phyloP scores from a whole-genome alignment of 192 early-diverging fungal species.

The Coemansia sp. region DNA sequence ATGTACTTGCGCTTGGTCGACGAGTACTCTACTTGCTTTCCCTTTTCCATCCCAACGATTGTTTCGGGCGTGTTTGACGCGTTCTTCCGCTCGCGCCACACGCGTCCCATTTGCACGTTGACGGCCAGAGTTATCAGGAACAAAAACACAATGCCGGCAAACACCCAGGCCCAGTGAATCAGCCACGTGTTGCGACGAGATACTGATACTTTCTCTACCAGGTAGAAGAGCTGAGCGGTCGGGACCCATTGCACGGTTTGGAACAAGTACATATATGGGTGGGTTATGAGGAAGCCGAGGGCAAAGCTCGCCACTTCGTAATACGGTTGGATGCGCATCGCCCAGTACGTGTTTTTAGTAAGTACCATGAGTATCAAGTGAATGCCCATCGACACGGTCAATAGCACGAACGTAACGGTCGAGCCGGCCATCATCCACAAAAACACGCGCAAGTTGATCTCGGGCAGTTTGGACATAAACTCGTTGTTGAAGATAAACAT shows the following conservation, averaged over 20 bases:
- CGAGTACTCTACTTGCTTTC: background rate
- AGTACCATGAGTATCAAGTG: conserved; percentile 16
- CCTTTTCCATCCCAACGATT: background rate
- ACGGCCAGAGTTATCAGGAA: conserved; percentile 1
- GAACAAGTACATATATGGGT: conserved; percentile 45
- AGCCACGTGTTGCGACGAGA: conserved; percentile 31
- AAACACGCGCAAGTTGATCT: conserved; percentile 28
- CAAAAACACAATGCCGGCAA: conserved; percentile 20
- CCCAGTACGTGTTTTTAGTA: conserved; percentile 3
- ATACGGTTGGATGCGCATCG: conserved; percentile 25
- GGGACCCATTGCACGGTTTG: conserved; percentile 27
- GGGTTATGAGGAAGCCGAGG: conserved; percentile 32
- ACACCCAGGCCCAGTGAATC: conserved; percentile 39
- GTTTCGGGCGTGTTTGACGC: conserved; percentile 9
- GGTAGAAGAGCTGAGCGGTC: conserved; percentile 31
- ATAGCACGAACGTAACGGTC: conserved; percentile 27
- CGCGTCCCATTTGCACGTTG: background rate
- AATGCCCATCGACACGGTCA: conserved; percentile 30
- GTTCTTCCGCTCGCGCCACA: background rate
- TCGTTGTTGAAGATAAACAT: conserved; percentile 41
- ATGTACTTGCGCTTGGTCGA: conserved; percentile 8
- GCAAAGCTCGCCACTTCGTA: conserved; percentile 31
- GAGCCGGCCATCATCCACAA: conserved; percentile 45
- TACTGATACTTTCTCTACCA: conserved; percentile 12
- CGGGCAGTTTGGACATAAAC: conserved; percentile 29